Evolutionary conservation across 768 basidiomycete genomes (phyloP).

Genomic region (Agaricus subrufescens): DNA sequence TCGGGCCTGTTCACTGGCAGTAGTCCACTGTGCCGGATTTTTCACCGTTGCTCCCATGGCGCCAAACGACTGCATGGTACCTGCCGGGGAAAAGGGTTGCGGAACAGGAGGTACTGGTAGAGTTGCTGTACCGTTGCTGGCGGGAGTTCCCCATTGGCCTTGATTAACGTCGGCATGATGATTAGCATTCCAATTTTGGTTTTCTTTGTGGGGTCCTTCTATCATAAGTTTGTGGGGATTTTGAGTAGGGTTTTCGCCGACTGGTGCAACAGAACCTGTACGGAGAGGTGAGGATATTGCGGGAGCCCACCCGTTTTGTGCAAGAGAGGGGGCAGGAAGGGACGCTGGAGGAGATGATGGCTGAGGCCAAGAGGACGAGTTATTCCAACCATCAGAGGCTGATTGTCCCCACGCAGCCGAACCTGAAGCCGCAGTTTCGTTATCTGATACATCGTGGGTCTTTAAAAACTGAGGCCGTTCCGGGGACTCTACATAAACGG

Average conservation of each 20-base stretch:
- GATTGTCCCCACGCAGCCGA: constrained; percentile 10
- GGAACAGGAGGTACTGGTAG: neutral
- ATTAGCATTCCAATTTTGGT: constrained; percentile 16
- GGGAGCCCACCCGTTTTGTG: neutral
- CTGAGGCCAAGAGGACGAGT: constrained; percentile 1
- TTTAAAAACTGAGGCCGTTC: constrained; percentile 13
- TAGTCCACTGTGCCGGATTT: constrained; percentile 15
- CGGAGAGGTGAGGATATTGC: constrained; percentile 1
- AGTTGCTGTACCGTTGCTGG: constrained; percentile 9
- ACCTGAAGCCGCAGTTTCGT: constrained; percentile 1
- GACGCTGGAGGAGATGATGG: neutral
- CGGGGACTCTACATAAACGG: constrained; percentile 6
- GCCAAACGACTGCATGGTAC: constrained; percentile 15
- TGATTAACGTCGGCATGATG: constrained; percentile 13
- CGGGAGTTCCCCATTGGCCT: constrained; percentile 16
- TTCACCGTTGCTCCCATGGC: constrained; percentile 19
- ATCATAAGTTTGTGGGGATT: neutral
- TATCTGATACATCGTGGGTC: constrained; percentile 10
- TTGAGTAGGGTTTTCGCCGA: neutral
- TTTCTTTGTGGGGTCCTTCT: constrained; percentile 16
- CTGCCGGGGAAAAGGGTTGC: neutral
- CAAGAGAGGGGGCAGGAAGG: neutral
- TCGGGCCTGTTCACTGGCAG: constrained; percentile 19
- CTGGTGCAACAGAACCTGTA: neutral
- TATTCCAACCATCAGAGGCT: constrained; percentile 11